Base-by-base conservation (phyloP, 768 basidiomycete species). In the Suillus alpinus region DNA sequence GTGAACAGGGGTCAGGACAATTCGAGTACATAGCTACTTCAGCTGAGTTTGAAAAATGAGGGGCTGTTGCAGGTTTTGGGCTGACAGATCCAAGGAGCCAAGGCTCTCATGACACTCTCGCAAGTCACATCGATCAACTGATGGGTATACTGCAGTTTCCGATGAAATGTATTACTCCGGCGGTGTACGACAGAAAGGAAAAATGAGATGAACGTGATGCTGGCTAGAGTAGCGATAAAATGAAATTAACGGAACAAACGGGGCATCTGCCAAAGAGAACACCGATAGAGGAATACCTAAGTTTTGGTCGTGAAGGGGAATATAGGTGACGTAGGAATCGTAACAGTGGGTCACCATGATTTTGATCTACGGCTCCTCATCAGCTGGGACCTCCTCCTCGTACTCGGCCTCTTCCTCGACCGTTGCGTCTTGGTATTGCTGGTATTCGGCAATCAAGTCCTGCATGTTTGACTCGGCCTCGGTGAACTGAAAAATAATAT, bases 381-480 rank as follows among this genome's bases (percentile, higher is more conserved):
- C 88, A 5, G 60, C 74, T 14, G 75, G 76, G 59, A 73, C 80
- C 69, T 93, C 91, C 74, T 94, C 92, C 79, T 94, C 92, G 73
- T 93, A 94, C 72, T 93, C 92, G 64, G 79, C 91, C 71, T 94
- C 92, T 73, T 94, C 92, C 73, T 94, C 92, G 58, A 84, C 87
- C 91, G 92, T 94, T 46, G 92, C 92, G 71, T 94, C 92, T 79
- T 94, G 92, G 79, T 94, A 94, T 77, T 94, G 93, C 74, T 96
- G 94, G 79, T 97, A 98, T 79, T 98, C 96, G 56, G 95, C 94
- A 63, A 98, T 92, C 65, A 98, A 82, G 81, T 98, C 96, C 75
- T 97, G 94, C 94, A 98, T 95, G 86, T 98, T 98, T 65, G 92
- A 95, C 79, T 98, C 95, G 59, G 95, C 96, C 77, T 98, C 96